Evolutionary conservation across 2,329 filamentous ascomycete genomes (phyloP), one percentile per base, ranked within the genome.

Genomic region (Colletotrichum falcatum): DNA sequence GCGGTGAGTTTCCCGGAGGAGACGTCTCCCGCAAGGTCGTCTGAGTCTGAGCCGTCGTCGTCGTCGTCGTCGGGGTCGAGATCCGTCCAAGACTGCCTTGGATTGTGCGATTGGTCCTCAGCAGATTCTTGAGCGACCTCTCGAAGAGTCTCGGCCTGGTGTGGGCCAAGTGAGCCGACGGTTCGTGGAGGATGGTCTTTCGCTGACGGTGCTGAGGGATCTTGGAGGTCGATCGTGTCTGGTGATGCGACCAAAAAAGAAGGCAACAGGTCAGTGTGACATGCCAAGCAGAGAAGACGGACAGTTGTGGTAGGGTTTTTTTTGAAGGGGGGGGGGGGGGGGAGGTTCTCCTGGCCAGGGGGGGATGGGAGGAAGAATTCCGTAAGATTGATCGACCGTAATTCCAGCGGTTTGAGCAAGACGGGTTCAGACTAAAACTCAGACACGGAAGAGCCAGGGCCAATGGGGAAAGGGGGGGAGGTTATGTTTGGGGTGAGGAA

Each of bases 201-300:
- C 48, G 95, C 94, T 55, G 95, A 96, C 42, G 94, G 94, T 70
- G 92, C 86, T 77, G 91, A 85, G 78, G 90, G 92, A 82, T 94
- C 90, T 87, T 98, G 96, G 62, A 98, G 90, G 83, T 98, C 96
- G 83, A 98, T 92, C 73, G 95, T 97, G 85, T 98, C 95, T 97
- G 46, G 44, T 35, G 58, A 60, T 46, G 60, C 55, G 70, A 66
- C 23, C 64, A 61, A 62, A 46, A 37, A 65, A 61, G 37, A 44
- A 56, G 53, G 60, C 42, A 58, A 55, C 20, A 51, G 54, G 68
- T 70, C 55, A 66, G 73, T 46, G 66, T 66, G 56, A 74, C 64
- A 68, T 66, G 65, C 37, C 66, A 51, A 49, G 49, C n/a, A 23
- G 26, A 44, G 48, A 35, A 64, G 54, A 20, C 33, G 59, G 54